phyloP scores from a whole-genome alignment of 495 filamentous ascomycete genomes.

The Acidiella bohemica region DNA sequence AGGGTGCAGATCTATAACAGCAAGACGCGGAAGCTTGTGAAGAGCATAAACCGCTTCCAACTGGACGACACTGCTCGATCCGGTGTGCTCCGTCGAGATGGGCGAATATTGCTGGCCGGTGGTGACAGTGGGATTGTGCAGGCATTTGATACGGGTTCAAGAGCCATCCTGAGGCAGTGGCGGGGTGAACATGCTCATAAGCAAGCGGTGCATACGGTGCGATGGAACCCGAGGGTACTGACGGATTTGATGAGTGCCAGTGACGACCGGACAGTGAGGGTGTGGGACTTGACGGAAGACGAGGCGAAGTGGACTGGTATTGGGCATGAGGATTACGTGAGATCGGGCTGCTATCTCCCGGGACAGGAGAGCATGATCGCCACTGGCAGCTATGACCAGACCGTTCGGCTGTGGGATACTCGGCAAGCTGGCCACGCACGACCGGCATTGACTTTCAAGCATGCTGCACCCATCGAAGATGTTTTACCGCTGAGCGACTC shows the following conservation, averaged over 20 bases:
- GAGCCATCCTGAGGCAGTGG: slow-evolving; percentile 94
- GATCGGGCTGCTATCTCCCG: slow-evolving; percentile 73
- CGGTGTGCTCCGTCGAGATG: slow-evolving; percentile 77
- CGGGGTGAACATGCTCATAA: slow-evolving; percentile 55
- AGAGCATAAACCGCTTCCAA: slow-evolving; percentile 76
- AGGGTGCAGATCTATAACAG: slow-evolving; percentile 87
- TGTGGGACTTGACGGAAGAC: slow-evolving; percentile 86
- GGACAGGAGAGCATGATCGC: slow-evolving; percentile 61
- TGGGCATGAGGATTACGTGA: slow-evolving; percentile 90
- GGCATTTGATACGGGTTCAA: slow-evolving; percentile 78
- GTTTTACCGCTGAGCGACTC: slow-evolving; percentile 80
- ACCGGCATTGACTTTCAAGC: slow-evolving; percentile 82
- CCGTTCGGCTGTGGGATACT: slow-evolving; percentile 87
- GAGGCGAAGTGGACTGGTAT: slow-evolving; percentile 58
- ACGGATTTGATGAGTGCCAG: slow-evolving; percentile 71
- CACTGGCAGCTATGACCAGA: slow-evolving; percentile 85
- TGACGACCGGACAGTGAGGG: slow-evolving; percentile 80
- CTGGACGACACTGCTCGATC: slow-evolving; percentile 67
- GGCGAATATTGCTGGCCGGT: slow-evolving; percentile 75
- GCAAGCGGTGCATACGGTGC: slow-evolving; percentile 83
- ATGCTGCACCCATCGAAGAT: slow-evolving; percentile 70
- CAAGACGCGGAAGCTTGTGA: slow-evolving; percentile 72
- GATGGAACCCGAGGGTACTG: slow-evolving; percentile 73
- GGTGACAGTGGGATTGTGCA: slow-evolving; percentile 84
- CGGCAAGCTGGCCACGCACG: slow-evolving; percentile 42